Evolutionary conservation across 345 rosid species (phyloP).

Genomic region (Draba incana): DNA sequence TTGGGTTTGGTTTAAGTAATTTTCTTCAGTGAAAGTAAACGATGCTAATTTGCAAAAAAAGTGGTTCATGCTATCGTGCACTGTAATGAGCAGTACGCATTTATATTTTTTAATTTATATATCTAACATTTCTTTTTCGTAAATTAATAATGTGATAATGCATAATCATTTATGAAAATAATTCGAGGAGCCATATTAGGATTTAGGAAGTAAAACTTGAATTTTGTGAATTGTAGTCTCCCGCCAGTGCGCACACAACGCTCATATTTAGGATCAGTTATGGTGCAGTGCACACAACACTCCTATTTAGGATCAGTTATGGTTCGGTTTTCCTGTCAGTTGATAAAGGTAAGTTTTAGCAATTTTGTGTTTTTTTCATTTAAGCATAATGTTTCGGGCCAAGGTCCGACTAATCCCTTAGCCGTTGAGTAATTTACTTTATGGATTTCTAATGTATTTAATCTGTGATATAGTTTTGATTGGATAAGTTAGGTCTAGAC

Average conservation of each 20-base stretch:
- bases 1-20: constrained; percentile 25
- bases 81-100: constrained; percentile 37
- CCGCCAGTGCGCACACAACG: constrained; percentile 28
- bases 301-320: too few relatives aligned
- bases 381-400: too few relatives aligned
- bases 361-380: too few relatives aligned
- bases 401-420: too few relatives aligned
- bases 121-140: background rate
- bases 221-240: constrained; percentile 23
- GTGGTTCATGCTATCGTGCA: constrained; percentile 41
- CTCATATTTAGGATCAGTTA: too few relatives aligned
- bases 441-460: too few relatives aligned
- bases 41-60: constrained; percentile 41
- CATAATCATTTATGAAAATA: background rate
- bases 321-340: too few relatives aligned
- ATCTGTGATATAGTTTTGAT: too few relatives aligned
- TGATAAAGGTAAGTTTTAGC: too few relatives aligned
- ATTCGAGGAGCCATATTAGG: background rate
- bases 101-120: constrained; percentile 5
- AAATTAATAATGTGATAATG: constrained; percentile 6
- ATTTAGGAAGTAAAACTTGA: constrained; percentile 33
- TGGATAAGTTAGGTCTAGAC: too few relatives aligned
- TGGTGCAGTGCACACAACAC: background rate
- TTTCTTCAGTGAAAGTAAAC: constrained; percentile 38
- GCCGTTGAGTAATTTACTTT: too few relatives aligned